Evolutionary conservation across 202 grass and related monocot species (phyloP).

Genomic region (Digitaria exilis): DNA sequence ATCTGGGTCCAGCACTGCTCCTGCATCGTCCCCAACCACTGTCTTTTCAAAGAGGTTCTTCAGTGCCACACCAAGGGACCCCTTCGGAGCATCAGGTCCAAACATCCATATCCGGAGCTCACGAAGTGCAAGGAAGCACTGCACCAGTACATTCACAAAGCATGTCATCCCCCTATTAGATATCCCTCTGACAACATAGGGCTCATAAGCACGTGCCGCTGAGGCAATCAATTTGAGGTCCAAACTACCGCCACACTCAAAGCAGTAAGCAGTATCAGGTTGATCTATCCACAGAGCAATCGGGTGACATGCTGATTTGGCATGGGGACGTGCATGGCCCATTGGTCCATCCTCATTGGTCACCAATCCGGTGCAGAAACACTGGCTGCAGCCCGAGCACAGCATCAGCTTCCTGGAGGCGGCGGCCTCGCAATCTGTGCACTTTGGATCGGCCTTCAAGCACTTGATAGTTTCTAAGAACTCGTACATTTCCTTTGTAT

Average conservation of each 20-base stretch:
- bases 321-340: background rate
- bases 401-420: background rate
- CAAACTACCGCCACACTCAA: background rate
- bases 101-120: constrained; percentile 49
- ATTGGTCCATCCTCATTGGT: background rate
- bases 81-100: constrained; percentile 25
- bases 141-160: constrained; percentile 66
- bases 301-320: background rate
- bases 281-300: background rate
- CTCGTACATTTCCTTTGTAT: background rate
- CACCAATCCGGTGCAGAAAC: constrained; percentile 22
- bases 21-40: constrained; percentile 6
- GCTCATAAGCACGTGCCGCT: background rate
- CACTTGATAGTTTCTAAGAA: background rate
- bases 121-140: constrained; percentile 70
- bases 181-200: constrained; percentile 57
- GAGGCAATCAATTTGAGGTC: background rate
- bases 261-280: background rate
- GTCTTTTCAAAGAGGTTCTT: constrained; percentile 66
- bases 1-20: constrained; percentile 23
- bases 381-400: constrained; percentile 57
- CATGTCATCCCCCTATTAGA: constrained; percentile 59
- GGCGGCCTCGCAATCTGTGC: background rate
- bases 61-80: constrained; percentile 51
- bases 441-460: background rate